These are phyloP conservation scores for Corymbia calophylla DNA, from an alignment of 441 rosid species.

Conservation along the genomic window DNA sequence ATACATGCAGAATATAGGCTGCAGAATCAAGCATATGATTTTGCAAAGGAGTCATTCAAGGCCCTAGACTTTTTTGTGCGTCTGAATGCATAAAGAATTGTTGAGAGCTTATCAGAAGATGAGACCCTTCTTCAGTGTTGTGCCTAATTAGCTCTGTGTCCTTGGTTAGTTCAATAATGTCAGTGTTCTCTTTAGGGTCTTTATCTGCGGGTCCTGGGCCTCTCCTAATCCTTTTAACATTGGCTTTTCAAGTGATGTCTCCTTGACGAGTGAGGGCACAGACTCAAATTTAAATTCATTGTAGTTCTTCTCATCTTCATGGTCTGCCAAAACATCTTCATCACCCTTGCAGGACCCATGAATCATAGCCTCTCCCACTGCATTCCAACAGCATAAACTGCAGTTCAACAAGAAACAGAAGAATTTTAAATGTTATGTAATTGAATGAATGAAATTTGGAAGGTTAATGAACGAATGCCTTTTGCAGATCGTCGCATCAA, in stretches of 20 bases:
- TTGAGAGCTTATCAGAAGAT: background rate
- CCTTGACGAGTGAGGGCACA: background rate
- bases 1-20: background rate
- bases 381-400: background rate
- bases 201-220: background rate
- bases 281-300: background rate
- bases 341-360: background rate
- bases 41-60: background rate
- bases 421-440: background rate
- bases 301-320: background rate
- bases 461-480: background rate
- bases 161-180: background rate
- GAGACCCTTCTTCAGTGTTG: background rate
- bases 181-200: background rate
- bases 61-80: background rate
- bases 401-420: background rate
- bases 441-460: background rate
- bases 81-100: background rate
- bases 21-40: background rate
- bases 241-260: background rate
- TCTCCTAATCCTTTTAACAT: background rate
- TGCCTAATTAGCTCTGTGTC: background rate
- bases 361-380: background rate
- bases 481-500: slow-evolving; percentile 31
- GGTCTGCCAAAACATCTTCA: background rate